Evolutionary conservation across 805 yeast genomes (phyloP), one percentile per base, ranked within the genome.

Genomic region (Saccharomycopsis amapae): DNA sequence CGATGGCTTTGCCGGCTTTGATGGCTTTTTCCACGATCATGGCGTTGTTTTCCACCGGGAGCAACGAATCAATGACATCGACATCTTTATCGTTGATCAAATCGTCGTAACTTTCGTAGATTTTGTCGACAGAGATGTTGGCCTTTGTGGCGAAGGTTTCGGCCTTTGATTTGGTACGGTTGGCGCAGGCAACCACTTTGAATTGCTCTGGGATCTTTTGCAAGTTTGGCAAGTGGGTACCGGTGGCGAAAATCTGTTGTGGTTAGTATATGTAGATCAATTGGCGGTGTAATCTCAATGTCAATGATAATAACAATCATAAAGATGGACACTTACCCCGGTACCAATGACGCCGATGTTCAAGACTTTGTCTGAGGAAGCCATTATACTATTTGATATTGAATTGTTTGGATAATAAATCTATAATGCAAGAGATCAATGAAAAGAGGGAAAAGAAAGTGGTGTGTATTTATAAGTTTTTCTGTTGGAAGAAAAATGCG

Each of bases 91-190:
- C 88, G 36, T 65, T 62, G 56, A 88, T 68, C 15, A 84, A 73
- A n/a, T 68, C 77, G 37, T 84, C 93, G 44, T 85, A 58, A 19
- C 70, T 58, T 45, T 77, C 79, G 59, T 72, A 79, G 12, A 86
- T 78, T 51, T 76, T 75, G 3, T 64, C 54, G 4, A 64, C 57
- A 10, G 66, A 58, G 45, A 81, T 70, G 4, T 68, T 70, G 13
- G 93, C 88, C 33, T 66, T 62, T 40, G 69, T 58, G 12, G 95
- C 95, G 59, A 87, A 90, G 3, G 63, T 69, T 58, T 78, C 82
- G 15, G 97, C 97, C 68, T 90, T 90, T 41, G 81, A 62, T 58
- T 71, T 76, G 36, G 96, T 85, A 66, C 97, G 76, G 71, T 89
- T 90, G 67, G 71, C 85, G 46, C 87, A 85, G 6, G 89, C 85